Evolutionary conservation across 2,329 filamentous ascomycete genomes (phyloP).

Genomic region (Colletotrichum sp.): DNA sequence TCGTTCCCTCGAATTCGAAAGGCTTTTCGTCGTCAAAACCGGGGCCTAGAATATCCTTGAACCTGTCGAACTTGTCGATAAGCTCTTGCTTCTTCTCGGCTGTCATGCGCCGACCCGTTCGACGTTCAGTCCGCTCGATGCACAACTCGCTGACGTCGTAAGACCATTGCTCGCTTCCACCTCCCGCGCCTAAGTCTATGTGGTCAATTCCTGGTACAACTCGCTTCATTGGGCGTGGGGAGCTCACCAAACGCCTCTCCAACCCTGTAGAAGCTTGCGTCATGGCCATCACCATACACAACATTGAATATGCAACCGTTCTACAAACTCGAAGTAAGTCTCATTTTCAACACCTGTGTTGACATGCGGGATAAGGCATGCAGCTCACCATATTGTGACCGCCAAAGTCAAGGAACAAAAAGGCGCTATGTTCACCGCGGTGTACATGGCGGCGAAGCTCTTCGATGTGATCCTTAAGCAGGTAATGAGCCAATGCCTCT

Average conservation of each 20-base stretch:
- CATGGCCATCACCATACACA: neutral
- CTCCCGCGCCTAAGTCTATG: neutral
- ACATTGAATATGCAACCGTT: slow-evolving; percentile 12
- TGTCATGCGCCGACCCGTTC: neutral
- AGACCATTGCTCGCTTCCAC: slow-evolving; percentile 11
- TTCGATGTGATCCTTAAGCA: neutral
- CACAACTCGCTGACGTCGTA: neutral
- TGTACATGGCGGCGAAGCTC: neutral
- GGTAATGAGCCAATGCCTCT: neutral
- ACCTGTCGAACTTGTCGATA: neutral
- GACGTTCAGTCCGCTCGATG: neutral
- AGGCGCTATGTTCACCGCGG: neutral
- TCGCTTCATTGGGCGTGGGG: neutral
- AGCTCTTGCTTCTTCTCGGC: neutral
- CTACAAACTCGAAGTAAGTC: neutral
- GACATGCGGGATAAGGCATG: neutral
- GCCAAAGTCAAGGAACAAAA: slow-evolving; percentile 15
- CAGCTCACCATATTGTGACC: slow-evolving; percentile 16
- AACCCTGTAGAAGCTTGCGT: neutral
- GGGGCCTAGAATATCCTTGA: neutral
- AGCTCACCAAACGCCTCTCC: neutral
- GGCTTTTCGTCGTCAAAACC: neutral
- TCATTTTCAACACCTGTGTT: neutral
- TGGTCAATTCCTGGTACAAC: neutral
- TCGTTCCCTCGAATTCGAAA: neutral